Evolutionary conservation across 1,284 basidiomycete species (phyloP), one percentile per base, ranked within the genome.

Genomic region (Phlebopus sp.): DNA sequence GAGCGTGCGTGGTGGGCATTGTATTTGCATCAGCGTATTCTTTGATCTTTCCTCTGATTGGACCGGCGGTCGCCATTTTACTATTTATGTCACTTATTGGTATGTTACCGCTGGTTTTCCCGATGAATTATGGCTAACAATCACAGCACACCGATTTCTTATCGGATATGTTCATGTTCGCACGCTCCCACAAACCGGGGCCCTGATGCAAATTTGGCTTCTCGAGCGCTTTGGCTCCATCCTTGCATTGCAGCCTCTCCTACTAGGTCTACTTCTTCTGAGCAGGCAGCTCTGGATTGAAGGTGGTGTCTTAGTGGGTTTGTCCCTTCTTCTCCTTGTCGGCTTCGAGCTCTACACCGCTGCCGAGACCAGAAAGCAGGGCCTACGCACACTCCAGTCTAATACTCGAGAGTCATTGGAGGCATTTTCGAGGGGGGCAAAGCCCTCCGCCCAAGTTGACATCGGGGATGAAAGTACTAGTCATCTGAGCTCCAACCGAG

Each of bases 11-110:
- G 37, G 69, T 89, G 40, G 86, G 79, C 27, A 73, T 90, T 50
- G 71, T 86, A 36, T 84, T 90, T 66, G 82, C 85, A 43, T 84
- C 82, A 36, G 81, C 74, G 34, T 91, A 82, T 68, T 74, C 77
- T 44, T 62, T 90, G 44, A 79, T 91, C 39, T 90, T 90, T 63
- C 90, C 90, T 2, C 68, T 91, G 37, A 79, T 92, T 49, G 81
- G 79, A 0, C 82, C 87, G 34, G 83, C 86, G 44, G 81, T 84
- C 35, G 70, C 81, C 19, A 47, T 90, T 29, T 67, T 91, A 45
- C 63, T 91, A 3, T 72, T 86, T 48, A 71, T 92, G 15, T 81
- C 82, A 3, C 71, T 90, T 47, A 73, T 90, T 53, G 86, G 84
- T 84, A 60, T 55, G 78, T 65, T 5, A 18, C 21, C 17, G 19